Evolutionary conservation across 305 asterid genomes (phyloP).

Genomic region (Lippia alba): DNA sequence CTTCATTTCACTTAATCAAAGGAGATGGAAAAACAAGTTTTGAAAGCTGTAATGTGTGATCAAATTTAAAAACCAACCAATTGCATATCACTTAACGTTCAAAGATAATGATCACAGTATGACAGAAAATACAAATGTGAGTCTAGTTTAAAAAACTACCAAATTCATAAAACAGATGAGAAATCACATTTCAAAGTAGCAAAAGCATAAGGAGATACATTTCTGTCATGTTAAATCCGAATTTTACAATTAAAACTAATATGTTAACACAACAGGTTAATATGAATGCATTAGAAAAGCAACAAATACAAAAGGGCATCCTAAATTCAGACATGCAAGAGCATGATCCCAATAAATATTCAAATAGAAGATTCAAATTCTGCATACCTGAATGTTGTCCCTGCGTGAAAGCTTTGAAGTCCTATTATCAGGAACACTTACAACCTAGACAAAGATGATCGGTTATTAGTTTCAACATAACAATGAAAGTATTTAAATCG

Average conservation of each 20-base stretch:
- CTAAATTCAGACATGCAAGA: not conserved
- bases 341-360: slow-evolving; percentile 14
- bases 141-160: too few relatives aligned
- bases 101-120: not conserved
- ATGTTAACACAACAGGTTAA: not conserved
- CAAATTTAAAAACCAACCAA: not conserved
- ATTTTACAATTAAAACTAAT: too few relatives aligned
- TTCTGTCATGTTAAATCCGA: too few relatives aligned
- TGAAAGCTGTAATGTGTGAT: not conserved
- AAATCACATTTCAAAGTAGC: too few relatives aligned
- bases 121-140: not conserved
- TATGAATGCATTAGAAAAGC: slow-evolving; percentile 22
- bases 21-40: not conserved
- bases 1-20: not conserved
- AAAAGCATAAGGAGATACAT: too few relatives aligned
- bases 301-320: not conserved
- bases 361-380: slow-evolving; percentile 27
- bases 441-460: slow-evolving; percentile 49
- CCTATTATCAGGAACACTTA: slow-evolving; percentile 80
- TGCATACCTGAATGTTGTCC: slow-evolving; percentile 73
- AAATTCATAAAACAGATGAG: too few relatives aligned
- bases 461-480: slow-evolving; percentile 23
- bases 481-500: slow-evolving; percentile 4
- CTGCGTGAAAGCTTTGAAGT: slow-evolving; percentile 56
- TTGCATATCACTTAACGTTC: too few relatives aligned